Evolutionary conservation across 2,329 filamentous ascomycete species (phyloP).

Genomic region (Xylariaceae sp.): DNA sequence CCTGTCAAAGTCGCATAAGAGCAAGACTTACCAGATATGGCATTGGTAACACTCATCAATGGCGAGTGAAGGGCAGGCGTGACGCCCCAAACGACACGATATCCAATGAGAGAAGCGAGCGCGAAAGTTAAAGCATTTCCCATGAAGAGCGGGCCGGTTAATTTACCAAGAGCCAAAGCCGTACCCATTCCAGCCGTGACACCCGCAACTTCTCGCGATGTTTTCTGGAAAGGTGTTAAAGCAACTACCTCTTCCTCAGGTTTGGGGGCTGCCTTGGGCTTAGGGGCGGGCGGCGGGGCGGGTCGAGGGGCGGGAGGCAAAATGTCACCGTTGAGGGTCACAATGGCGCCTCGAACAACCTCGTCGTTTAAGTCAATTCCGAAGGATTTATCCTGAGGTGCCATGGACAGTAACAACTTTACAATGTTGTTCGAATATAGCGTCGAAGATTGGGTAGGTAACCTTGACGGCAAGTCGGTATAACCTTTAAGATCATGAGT

Average conservation of each 20-base stretch:
- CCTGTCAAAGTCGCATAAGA: neutral
- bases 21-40: conserved; percentile 61
- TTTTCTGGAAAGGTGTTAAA: conserved; percentile 77
- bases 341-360: conserved; percentile 78
- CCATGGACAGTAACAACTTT: conserved; percentile 78
- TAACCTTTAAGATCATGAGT: conserved; percentile 50
- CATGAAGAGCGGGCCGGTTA: conserved; percentile 82
- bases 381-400: conserved; percentile 70
- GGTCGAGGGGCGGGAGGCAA: conserved; percentile 70
- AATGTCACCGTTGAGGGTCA: conserved; percentile 71
- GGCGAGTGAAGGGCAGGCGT: conserved; percentile 78
- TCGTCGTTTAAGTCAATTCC: conserved; percentile 77
- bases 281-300: conserved; percentile 48
- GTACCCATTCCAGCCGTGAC: conserved; percentile 75
- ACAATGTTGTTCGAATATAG: conserved; percentile 92
- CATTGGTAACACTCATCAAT: conserved; percentile 89
- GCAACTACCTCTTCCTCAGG: conserved; percentile 54
- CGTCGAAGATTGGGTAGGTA: conserved; percentile 84
- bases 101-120: conserved; percentile 78
- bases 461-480: conserved; percentile 77
- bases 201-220: conserved; percentile 65
- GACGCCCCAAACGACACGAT: conserved; percentile 85
- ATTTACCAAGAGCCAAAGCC: conserved; percentile 69
- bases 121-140: conserved; percentile 79
- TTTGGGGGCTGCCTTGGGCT: conserved; percentile 36